phyloP scores from a whole-genome alignment of 2,329 filamentous ascomycete genomes.

The Fusarium illudens region DNA sequence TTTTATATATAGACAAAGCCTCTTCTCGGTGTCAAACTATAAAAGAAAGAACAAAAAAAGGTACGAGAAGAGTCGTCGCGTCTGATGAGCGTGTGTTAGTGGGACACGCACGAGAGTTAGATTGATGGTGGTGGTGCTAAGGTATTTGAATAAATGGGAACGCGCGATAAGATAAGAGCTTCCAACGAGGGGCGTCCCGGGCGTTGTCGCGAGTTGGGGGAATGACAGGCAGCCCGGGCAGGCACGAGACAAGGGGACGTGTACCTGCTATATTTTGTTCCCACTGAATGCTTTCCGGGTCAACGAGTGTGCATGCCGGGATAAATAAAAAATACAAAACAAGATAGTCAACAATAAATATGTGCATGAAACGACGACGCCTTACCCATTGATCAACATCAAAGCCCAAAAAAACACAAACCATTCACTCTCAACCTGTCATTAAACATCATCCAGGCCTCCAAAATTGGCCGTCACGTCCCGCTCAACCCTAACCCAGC shows the following conservation, averaged over 20 bases:
- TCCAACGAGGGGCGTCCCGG: neutral
- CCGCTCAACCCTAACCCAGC: constrained; percentile 20
- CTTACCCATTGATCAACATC: neutral
- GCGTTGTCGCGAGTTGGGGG: neutral
- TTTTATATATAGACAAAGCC: neutral
- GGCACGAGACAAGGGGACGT: constrained; percentile 4
- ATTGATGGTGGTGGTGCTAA: constrained; percentile 22
- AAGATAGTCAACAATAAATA: neutral
- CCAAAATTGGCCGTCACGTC: neutral
- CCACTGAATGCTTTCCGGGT: constrained; percentile 4
- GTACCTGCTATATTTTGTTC: neutral
- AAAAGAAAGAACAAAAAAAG: neutral
- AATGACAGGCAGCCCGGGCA: neutral
- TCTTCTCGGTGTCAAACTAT: neutral
- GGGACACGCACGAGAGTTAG: constrained; percentile 6
- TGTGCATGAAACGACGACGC: neutral
- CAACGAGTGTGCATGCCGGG: neutral
- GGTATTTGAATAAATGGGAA: constrained; percentile 34
- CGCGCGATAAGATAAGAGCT: constrained; percentile 35
- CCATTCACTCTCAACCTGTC: neutral
- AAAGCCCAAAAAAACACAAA: neutral
- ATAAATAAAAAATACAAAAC: constrained; percentile 20
- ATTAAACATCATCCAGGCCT: neutral
- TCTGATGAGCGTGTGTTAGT: constrained; percentile 24
- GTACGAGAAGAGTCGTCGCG: neutral